phyloP scores from a whole-genome alignment of 192 early-diverging fungal genomes.

The Radiomyces spectabilis region DNA sequence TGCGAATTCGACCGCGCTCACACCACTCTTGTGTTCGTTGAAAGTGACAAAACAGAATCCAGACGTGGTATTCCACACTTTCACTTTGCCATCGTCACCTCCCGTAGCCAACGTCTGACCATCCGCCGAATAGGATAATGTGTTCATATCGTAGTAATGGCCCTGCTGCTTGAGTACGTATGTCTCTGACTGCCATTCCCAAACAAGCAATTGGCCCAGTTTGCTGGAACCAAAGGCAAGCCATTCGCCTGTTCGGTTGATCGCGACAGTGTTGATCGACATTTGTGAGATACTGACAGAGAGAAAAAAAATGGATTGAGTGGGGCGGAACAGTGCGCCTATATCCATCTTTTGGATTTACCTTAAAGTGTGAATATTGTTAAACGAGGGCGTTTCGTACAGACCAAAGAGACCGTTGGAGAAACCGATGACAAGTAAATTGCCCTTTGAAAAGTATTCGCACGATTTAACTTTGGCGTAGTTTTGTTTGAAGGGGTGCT shows the following conservation, averaged over 20 bases:
- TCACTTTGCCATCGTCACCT: conserved; percentile 95
- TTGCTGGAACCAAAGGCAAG: conserved; percentile 88
- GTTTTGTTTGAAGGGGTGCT: conserved; percentile 79
- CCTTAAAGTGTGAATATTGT: conserved; percentile 90
- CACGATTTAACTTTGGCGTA: conserved; percentile 72
- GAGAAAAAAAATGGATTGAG: neutral
- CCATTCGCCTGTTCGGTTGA: conserved; percentile 95
- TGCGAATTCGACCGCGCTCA: conserved; percentile 83
- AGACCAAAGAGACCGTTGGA: conserved; percentile 93
- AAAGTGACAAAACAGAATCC: conserved; percentile 99
- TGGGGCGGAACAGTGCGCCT: no score
- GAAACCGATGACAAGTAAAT: conserved; percentile 86
- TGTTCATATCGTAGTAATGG: conserved; percentile 91
- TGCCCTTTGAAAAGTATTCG: conserved; percentile 63
- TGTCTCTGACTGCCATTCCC: conserved; percentile 99
- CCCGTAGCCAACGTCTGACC: conserved; percentile 93
- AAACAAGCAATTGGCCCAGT: conserved; percentile 94
- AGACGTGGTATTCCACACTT: conserved; percentile 93
- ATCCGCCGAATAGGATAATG: conserved; percentile 82
- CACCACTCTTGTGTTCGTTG: conserved; percentile 77
- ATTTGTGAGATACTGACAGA: conserved; percentile 76
- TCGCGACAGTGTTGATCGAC: conserved; percentile 80
- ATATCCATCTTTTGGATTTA: conserved; percentile 26
- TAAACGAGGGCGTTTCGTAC: conserved; percentile 95
- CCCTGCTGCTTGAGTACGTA: conserved; percentile 99